phyloP scores from a whole-genome alignment of 2,329 filamentous ascomycete species.

The Cercospora sp. region DNA sequence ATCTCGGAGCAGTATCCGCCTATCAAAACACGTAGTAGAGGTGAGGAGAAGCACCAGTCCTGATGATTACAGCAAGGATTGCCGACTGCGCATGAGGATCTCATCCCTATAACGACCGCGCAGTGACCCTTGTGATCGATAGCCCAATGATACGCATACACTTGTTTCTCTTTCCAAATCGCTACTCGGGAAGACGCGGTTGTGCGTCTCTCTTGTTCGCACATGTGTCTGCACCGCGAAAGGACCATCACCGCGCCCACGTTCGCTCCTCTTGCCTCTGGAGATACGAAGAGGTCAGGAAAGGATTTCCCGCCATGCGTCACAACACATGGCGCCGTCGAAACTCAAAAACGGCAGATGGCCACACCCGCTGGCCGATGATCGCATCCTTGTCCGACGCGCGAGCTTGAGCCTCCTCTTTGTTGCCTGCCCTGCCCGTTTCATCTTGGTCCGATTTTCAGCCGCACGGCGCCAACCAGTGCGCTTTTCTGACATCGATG shows the following conservation, averaged over 20 bases:
- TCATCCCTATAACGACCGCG: not conserved
- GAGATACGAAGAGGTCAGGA: not conserved
- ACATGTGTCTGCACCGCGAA: not conserved
- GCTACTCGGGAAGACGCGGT: not conserved
- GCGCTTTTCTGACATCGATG: not conserved
- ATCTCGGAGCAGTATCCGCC: not conserved
- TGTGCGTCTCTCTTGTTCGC: not conserved
- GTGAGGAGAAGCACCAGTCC: constrained; percentile 1
- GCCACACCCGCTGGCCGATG: constrained; percentile 1
- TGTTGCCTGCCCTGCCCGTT: not conserved
- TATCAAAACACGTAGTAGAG: not conserved
- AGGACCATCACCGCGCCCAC: not conserved
- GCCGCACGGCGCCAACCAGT: not conserved
- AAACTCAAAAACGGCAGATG: not conserved
- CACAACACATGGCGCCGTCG: constrained; percentile 2
- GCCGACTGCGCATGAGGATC: not conserved
- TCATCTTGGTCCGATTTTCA: not conserved
- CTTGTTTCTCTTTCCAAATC: not conserved
- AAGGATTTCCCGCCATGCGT: not conserved
- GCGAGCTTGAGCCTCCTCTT: constrained; percentile 6
- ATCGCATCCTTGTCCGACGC: not conserved
- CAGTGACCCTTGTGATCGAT: not conserved
- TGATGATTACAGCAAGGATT: constrained; percentile 4
- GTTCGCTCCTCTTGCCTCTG: not conserved
- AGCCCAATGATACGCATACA: not conserved